Conservation (phyloP, 768 basidiomycete species). For the Leccinum variicolor region DNA sequence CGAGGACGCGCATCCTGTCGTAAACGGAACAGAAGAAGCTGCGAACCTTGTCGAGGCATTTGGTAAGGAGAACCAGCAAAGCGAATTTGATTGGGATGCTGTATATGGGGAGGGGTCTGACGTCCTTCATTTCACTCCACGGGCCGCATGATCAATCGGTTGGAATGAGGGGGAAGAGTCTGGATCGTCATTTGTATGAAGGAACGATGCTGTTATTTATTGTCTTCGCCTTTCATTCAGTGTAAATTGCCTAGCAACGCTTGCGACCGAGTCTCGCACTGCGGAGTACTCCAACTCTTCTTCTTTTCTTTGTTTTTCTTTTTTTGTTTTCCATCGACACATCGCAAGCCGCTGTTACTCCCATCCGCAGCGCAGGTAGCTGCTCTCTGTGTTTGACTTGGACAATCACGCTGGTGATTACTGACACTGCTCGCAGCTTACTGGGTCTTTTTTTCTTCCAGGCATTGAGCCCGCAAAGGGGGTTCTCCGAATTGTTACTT, state of each 20-base stretch:
- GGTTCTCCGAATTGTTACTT: background rate
- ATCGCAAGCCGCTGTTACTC: background rate
- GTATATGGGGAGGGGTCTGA: conserved; percentile 68
- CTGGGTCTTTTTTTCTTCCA: background rate
- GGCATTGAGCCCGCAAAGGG: background rate
- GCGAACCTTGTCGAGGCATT: conserved; percentile 56
- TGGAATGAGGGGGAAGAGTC: conserved; percentile 8
- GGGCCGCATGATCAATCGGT: conserved; percentile 14
- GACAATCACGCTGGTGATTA: background rate
- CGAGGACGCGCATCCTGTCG: conserved; percentile 51
- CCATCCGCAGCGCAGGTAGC: conserved; percentile 12
- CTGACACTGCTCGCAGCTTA: background rate
- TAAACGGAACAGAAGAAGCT: conserved; percentile 49
- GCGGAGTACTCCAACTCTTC: background rate
- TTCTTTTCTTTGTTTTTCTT: background rate
- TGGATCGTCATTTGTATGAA: conserved; percentile 22
- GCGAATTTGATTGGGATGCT: conserved; percentile 66
- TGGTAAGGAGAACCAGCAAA: conserved; percentile 70
- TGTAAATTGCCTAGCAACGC: conserved; percentile 26
- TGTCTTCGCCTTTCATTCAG: conserved; percentile 7
- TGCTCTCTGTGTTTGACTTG: background rate
- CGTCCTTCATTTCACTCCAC: conserved; percentile 53
- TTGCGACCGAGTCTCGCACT: background rate
- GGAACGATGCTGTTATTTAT: conserved; percentile 22
- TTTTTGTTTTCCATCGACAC: background rate